Evolutionary conservation across 202 grass and related monocot species (phyloP).

Genomic region (Cymbopogon flexuosus): DNA sequence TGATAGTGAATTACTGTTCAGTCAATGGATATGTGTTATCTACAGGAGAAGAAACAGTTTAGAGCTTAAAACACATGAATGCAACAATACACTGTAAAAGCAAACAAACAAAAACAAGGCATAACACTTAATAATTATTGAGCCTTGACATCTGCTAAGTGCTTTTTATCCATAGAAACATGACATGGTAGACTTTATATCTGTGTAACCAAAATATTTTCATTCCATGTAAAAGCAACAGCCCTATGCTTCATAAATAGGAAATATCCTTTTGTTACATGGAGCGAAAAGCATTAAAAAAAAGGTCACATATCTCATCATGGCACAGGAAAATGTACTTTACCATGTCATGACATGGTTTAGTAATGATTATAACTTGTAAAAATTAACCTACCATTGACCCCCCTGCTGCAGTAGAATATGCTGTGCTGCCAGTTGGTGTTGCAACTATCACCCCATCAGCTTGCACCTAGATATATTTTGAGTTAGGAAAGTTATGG

Average conservation of each 20-base stretch:
- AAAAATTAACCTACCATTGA: slow-evolving; percentile 73
- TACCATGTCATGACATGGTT: background rate
- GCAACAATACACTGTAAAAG: slow-evolving; percentile 16
- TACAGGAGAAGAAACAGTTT: background rate
- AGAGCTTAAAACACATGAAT: background rate
- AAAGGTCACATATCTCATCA: background rate
- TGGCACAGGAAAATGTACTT: background rate
- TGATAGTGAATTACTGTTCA: background rate
- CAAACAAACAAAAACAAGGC: slow-evolving; percentile 5
- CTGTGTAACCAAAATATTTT: background rate
- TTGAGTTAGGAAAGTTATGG: background rate
- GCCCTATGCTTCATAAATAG: slow-evolving; percentile 7
- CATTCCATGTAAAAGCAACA: slow-evolving; percentile 17
- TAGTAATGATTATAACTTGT: background rate
- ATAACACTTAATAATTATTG: slow-evolving; percentile 12
- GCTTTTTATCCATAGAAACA: background rate
- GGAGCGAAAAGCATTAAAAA: slow-evolving; percentile 20
- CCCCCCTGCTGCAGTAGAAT: slow-evolving; percentile 91
- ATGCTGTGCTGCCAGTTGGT: slow-evolving; percentile 93
- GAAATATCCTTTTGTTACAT: background rate
- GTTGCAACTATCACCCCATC: slow-evolving; percentile 99
- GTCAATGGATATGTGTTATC: background rate
- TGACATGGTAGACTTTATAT: background rate
- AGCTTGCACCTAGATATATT: slow-evolving; percentile 86
- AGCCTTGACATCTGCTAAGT: background rate